A percentile compares a stretch with the other conserved stretches of the same genome.
Evolutionary conservation across 192 early-diverging fungal genomes (phyloP).

Genomic region (Coemansia guatemalensis): DNA sequence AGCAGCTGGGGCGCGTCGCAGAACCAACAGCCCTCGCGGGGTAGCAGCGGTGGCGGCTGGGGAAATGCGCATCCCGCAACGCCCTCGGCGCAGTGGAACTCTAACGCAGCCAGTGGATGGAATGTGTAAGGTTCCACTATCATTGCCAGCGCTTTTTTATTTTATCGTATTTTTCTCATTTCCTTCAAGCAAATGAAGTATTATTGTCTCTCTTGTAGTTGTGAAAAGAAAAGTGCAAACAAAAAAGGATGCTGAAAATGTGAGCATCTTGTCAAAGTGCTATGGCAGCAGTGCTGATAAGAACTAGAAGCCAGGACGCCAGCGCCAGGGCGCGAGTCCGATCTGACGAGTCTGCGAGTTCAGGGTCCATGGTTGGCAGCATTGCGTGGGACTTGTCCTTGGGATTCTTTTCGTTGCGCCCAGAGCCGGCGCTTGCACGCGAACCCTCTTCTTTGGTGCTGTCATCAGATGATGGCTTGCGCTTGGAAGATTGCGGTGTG

Average conservation of each 20-base stretch:
- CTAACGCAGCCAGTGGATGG: conserved; percentile 24
- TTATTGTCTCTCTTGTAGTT: not conserved
- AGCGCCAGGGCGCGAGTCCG: not conserved
- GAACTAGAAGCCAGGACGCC: not conserved
- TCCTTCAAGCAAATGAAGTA: not conserved
- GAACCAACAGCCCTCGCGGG: conserved; percentile 1
- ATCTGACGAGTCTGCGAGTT: conserved; percentile 26
- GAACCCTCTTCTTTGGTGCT: not conserved
- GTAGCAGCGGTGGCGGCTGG: conserved; percentile 10
- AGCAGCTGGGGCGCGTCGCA: conserved; percentile 10
- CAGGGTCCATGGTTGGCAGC: conserved; percentile 51
- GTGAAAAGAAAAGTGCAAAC: not conserved
- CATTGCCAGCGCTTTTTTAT: not conserved
- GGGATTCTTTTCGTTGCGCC: conserved; percentile 1
- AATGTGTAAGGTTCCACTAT: conserved; percentile 9
- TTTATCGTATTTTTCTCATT: conserved; percentile 3
- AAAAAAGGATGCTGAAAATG: not conserved
- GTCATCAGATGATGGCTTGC: not conserved
- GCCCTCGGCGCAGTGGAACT: conserved; percentile 15
- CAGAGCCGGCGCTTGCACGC: not conserved
- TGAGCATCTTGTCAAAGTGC: not conserved
- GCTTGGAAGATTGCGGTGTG: not conserved
- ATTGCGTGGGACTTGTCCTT: conserved; percentile 29
- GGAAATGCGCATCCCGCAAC: conserved; percentile 3
- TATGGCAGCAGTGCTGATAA: not conserved